Percentiles rank a stretch among this genome's conserved stretches.
Conservation (phyloP, 2,329 filamentous ascomycete genomes). For the Aplosporella prunicola region DNA sequence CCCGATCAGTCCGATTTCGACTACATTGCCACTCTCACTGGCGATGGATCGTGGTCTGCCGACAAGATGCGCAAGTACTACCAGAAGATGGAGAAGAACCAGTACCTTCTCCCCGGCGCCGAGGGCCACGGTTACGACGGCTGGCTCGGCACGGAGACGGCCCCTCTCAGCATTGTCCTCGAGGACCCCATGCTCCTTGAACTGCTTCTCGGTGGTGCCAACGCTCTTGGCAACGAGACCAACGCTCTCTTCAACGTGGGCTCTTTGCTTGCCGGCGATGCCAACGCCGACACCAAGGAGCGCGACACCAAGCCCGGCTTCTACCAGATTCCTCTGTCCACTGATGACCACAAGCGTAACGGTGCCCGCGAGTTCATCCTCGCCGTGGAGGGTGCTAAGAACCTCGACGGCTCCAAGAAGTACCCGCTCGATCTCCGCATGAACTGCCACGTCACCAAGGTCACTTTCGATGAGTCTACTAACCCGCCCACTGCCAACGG, state of each 20-base stretch:
- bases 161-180: slow-evolving; percentile 32
- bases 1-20: slow-evolving; percentile 53
- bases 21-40: slow-evolving; percentile 48
- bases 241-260: slow-evolving; percentile 29
- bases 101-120: slow-evolving; percentile 37
- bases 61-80: slow-evolving; percentile 51
- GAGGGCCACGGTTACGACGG: slow-evolving; percentile 48
- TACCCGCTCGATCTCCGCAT: slow-evolving; percentile 49
- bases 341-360: slow-evolving; percentile 39
- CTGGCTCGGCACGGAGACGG: slow-evolving; percentile 45
- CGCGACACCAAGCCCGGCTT: slow-evolving; percentile 41
- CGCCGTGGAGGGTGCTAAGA: slow-evolving; percentile 39
- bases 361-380: slow-evolving; percentile 50
- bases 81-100: slow-evolving; percentile 43
- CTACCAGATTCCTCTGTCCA: slow-evolving; percentile 51
- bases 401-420: slow-evolving; percentile 41
- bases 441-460: slow-evolving; percentile 56
- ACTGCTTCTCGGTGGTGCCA: slow-evolving; percentile 42
- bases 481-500: slow-evolving; percentile 42
- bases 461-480: slow-evolving; percentile 55
- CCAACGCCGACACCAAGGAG: slow-evolving; percentile 37
- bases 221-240: slow-evolving; percentile 38
- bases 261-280: slow-evolving; percentile 38
- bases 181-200: slow-evolving; percentile 46
- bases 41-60: slow-evolving; percentile 49